A percentile compares a stretch with the other conserved stretches of the same genome.
These are phyloP conservation scores for Clavispora fructus DNA, from an alignment of 805 yeast species.

Conservation along the genomic window DNA sequence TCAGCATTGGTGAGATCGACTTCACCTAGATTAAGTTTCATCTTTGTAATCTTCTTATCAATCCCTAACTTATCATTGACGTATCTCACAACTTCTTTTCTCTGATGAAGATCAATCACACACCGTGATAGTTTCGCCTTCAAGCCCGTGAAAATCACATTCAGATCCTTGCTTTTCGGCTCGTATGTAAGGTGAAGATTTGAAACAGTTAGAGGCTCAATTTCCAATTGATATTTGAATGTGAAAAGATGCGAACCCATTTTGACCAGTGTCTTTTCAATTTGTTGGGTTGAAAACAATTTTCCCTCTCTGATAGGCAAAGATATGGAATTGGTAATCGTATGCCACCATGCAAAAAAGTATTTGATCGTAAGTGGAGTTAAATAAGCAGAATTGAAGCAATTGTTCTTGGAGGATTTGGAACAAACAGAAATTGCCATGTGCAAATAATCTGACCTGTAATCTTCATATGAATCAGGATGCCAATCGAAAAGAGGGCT, in stretches of 20 bases:
- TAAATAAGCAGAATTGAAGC: conserved; percentile 32
- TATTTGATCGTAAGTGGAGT: conserved; percentile 36
- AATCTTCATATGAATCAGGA: conserved; percentile 73
- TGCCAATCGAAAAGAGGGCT: conserved; percentile 55
- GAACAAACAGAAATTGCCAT: conserved; percentile 36
- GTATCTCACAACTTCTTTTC: conserved; percentile 31
- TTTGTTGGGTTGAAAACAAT: conserved; percentile 19
- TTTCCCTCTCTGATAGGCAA: conserved; percentile 34
- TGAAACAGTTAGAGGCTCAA: conserved; percentile 36
- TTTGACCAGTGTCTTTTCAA: conserved; percentile 24
- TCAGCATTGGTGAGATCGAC: conserved; percentile 67
- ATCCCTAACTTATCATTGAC: conserved; percentile 34
- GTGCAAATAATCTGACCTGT: conserved; percentile 78
- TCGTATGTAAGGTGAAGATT: conserved; percentile 29
- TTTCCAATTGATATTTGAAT: conserved; percentile 34
- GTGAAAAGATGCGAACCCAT: conserved; percentile 38
- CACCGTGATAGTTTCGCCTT: conserved; percentile 32
- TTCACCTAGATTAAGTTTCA: conserved; percentile 63
- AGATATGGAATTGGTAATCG: conserved; percentile 25
- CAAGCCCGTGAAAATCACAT: conserved; percentile 33
- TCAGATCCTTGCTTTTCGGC: conserved; percentile 17
- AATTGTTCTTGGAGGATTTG: conserved; percentile 23
- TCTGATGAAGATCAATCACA: conserved; percentile 35
- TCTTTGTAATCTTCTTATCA: conserved; percentile 37
- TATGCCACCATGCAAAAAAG: conserved; percentile 41